Percentiles rank a stretch among this genome's conserved stretches.
Evolutionary conservation across 768 basidiomycete species (phyloP).

Genomic region (Pisolithus albus): DNA sequence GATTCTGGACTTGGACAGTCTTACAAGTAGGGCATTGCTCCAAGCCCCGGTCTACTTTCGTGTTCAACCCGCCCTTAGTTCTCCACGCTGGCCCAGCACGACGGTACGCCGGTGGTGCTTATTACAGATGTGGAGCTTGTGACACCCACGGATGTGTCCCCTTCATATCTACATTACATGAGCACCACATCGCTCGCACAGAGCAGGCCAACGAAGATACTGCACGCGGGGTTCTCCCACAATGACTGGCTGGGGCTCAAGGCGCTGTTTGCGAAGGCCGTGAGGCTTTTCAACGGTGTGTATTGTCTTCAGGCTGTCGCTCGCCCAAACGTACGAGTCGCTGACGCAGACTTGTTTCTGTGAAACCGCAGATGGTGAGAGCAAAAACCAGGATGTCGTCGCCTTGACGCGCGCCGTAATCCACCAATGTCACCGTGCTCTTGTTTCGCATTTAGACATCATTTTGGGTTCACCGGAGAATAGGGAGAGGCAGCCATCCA

Average conservation of each 20-base stretch:
- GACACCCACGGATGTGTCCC: background rate
- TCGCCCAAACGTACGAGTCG: background rate
- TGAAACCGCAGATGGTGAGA: constrained; percentile 36
- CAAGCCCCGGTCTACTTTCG: background rate
- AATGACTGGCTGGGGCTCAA: constrained; percentile 67
- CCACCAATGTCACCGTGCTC: constrained; percentile 62
- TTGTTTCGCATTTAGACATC: constrained; percentile 19
- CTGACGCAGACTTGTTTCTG: background rate
- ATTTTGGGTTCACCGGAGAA: constrained; percentile 4
- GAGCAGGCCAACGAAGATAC: constrained; percentile 3
- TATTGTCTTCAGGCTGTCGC: background rate
- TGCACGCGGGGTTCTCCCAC: constrained; percentile 6
- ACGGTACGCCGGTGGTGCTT: background rate
- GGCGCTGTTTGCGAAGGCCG: constrained; percentile 51
- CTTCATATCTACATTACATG: constrained; percentile 1
- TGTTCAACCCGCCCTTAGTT: background rate
- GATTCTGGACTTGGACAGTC: background rate
- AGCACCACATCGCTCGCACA: background rate
- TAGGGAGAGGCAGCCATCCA: background rate
- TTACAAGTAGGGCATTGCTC: too few species aligned
- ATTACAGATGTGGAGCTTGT: background rate
- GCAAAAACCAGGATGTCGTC: constrained; percentile 33
- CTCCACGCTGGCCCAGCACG: background rate
- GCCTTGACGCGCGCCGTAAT: constrained; percentile 56
- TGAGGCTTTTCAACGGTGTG: constrained; percentile 54